A percentile compares a stretch with the other conserved stretches of the same genome.
Conservation (phyloP, 164 flowering plant genomes). For the Stephania yunnanensis region DNA sequence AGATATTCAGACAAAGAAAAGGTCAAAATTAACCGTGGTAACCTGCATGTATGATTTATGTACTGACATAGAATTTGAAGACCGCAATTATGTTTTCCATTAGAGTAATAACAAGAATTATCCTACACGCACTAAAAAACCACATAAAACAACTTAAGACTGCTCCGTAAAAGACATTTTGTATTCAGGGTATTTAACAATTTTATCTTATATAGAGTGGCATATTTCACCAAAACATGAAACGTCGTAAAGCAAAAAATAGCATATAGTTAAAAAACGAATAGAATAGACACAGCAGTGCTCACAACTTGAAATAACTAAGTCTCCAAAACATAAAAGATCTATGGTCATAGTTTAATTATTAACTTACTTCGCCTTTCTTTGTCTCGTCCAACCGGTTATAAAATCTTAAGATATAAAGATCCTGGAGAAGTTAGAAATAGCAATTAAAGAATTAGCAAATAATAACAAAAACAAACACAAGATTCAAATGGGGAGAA, state of each 20-base stretch:
- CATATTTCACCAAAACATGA: not conserved
- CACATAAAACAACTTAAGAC: not conserved
- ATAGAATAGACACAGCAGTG: not conserved
- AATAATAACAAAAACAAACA: not conserved
- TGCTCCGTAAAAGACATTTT: too few species aligned
- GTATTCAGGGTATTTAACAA: too few species aligned
- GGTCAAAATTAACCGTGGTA: not conserved
- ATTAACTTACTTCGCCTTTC: constrained; percentile 81
- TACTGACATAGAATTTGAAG: not conserved
- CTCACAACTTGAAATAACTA: not conserved
- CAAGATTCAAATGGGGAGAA: constrained; percentile 2
- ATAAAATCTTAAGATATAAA: constrained; percentile 69
- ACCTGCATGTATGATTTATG: not conserved
- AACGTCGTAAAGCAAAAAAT: not conserved
- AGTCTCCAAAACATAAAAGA: not conserved
- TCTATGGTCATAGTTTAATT: constrained; percentile 1
- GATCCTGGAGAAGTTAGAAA: constrained; percentile 42
- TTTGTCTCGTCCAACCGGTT: constrained; percentile 79
- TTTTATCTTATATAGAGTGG: not conserved
- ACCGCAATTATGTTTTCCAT: not conserved
- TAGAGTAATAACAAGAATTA: not conserved
- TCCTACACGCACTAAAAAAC: not conserved
- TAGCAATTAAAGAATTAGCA: constrained; percentile 5
- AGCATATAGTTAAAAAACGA: not conserved
- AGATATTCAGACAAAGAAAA: not conserved